phyloP scores from a whole-genome alignment of 306 rosid species.

The Pterocarpus santalinus region DNA sequence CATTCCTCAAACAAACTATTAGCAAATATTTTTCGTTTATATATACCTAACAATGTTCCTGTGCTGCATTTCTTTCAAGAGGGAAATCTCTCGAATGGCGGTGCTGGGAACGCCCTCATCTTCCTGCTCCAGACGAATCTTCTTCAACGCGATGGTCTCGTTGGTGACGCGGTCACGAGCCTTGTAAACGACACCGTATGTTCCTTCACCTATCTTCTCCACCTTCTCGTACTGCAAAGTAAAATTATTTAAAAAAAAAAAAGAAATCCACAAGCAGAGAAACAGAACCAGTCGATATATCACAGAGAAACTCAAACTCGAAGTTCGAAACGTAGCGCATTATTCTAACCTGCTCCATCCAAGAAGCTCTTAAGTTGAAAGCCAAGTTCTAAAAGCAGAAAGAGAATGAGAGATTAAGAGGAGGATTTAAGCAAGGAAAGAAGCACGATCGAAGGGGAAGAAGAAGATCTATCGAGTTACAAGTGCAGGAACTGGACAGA shows the following conservation, averaged over 20 bases:
- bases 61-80: conserved; percentile 92
- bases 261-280: conserved; percentile 21
- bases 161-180: conserved; percentile 82
- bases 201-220: conserved; percentile 91
- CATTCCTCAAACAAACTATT: conserved; percentile 5
- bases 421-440: neutral
- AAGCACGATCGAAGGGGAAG: conserved; percentile 13
- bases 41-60: conserved; percentile 84
- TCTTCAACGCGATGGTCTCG: conserved; percentile 85
- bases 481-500: neutral
- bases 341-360: conserved; percentile 58
- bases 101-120: conserved; percentile 96
- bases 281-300: neutral
- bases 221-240: conserved; percentile 81
- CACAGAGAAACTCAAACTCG: neutral
- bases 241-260: neutral
- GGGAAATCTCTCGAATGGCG: conserved; percentile 88
- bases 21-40: neutral
- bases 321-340: conserved; percentile 40
- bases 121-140: conserved; percentile 92
- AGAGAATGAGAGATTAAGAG: conserved; percentile 28
- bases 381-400: conserved; percentile 22
- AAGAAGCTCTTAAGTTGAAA: conserved; percentile 25
- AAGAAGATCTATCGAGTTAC: conserved; percentile 44
- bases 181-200: conserved; percentile 92